phyloP scores from a whole-genome alignment of 2,329 filamentous ascomycete genomes.

The Drechslerella dactyloides region DNA sequence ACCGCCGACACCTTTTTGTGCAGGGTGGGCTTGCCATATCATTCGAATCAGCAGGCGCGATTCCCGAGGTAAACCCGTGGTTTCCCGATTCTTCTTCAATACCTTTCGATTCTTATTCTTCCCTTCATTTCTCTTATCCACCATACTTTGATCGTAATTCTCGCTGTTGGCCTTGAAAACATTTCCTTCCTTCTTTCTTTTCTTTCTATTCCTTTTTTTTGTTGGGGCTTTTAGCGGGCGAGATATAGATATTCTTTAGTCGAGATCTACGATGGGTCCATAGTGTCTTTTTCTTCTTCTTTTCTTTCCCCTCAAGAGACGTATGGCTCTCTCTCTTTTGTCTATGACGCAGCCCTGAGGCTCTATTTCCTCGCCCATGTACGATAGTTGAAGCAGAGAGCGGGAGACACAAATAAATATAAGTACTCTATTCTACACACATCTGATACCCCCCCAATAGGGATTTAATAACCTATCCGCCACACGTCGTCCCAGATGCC shows the following conservation, averaged over 20 bases:
- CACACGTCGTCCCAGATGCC: no score
- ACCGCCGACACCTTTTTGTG: constrained; percentile 17
- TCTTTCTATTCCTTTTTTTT: constrained; percentile 6
- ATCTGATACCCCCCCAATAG: no score
- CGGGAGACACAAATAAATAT: neutral
- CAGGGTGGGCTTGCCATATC: constrained; percentile 10
- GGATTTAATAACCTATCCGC: no score
- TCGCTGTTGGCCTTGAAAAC: neutral
- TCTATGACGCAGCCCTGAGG: neutral
- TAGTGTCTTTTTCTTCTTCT: neutral
- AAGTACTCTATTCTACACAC: neutral
- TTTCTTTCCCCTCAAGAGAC: no score
- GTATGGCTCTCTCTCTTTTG: no score
- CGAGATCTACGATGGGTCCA: neutral
- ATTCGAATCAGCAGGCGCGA: constrained; percentile 38
- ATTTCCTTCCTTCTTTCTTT: constrained; percentile 6
- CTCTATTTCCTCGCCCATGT: neutral
- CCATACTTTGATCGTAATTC: neutral
- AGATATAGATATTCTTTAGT: neutral
- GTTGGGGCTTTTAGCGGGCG: neutral
- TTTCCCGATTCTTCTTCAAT: constrained; percentile 6
- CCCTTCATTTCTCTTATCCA: neutral
- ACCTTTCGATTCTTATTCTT: neutral
- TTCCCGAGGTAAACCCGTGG: constrained; percentile 19
- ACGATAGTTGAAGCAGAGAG: constrained; percentile 7